phyloP scores from a whole-genome alignment of 2,329 filamentous ascomycete species.

The Teratosphaeriaceae sp. region DNA sequence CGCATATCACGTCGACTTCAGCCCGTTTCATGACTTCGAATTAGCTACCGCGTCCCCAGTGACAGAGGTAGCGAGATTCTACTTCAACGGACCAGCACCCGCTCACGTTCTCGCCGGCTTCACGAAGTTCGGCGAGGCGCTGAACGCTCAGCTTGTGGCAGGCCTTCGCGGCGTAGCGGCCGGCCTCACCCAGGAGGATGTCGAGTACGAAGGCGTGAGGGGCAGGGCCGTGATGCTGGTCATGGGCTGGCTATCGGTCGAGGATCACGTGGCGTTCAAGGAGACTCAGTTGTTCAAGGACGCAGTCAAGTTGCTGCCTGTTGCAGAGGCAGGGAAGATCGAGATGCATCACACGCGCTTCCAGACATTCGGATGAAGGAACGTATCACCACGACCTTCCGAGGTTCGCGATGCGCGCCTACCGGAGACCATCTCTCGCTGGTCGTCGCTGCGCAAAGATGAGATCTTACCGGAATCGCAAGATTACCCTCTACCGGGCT shows the following conservation, averaged over 20 bases:
- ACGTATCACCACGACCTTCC: no score
- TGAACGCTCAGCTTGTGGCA: background rate
- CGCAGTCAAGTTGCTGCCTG: background rate
- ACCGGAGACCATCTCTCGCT: no score
- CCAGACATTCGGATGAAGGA: no score
- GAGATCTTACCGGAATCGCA: no score
- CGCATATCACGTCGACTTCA: conserved; percentile 8
- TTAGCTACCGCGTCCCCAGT: conserved; percentile 4
- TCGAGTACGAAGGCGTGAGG: conserved; percentile 6
- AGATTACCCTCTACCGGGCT: no score
- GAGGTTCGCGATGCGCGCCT: no score
- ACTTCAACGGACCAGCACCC: conserved; percentile 8
- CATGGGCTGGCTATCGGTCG: conserved; percentile 9
- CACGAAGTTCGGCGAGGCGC: background rate
- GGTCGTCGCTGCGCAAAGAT: no score
- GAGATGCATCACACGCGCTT: no score
- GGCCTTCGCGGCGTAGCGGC: conserved; percentile 6
- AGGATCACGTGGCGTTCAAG: conserved; percentile 8
- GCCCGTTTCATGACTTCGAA: conserved; percentile 5
- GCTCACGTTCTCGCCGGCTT: conserved; percentile 2
- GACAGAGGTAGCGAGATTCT: conserved; percentile 11
- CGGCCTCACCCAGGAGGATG: conserved; percentile 11
- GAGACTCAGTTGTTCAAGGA: conserved; percentile 5
- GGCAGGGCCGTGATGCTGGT: conserved; percentile 9
- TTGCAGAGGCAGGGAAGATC: conserved; percentile 28